phyloP scores from a whole-genome alignment of 2,329 filamentous ascomycete genomes.

The Ampelomyces quisqualis region DNA sequence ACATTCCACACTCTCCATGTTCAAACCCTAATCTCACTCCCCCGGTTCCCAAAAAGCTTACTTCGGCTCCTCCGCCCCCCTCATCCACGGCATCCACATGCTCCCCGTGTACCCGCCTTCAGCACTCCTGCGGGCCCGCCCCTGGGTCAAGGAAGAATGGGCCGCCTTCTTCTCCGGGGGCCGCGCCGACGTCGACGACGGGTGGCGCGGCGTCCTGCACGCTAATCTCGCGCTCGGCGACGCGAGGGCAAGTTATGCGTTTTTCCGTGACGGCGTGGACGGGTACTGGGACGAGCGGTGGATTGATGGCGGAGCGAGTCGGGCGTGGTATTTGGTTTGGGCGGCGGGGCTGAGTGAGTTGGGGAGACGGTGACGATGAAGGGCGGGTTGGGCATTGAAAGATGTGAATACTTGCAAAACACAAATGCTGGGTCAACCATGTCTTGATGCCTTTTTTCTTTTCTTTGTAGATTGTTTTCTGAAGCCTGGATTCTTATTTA shows the following conservation, averaged over 20 bases:
- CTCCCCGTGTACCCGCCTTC: slow-evolving; percentile 71
- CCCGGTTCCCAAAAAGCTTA: no score
- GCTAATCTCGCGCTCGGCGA: slow-evolving; percentile 80
- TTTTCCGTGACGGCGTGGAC: slow-evolving; percentile 69
- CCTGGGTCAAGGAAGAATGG: slow-evolving; percentile 70
- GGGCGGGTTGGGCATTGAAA: no score
- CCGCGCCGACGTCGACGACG: slow-evolving; percentile 56
- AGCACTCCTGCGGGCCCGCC: slow-evolving; percentile 62
- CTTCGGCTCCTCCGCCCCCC: slow-evolving; percentile 67
- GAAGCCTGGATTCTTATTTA: no score
- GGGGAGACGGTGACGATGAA: slow-evolving; percentile 3
- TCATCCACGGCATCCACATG: slow-evolving; percentile 80
- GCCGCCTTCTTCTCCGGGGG: slow-evolving; percentile 70
- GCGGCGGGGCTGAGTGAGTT: slow-evolving; percentile 29
- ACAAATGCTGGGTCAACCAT: no score
- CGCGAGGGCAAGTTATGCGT: slow-evolving; percentile 67
- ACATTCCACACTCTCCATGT: slow-evolving; percentile 60
- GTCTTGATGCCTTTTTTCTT: no score
- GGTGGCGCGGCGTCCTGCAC: slow-evolving; percentile 84
- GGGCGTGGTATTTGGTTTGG: slow-evolving; percentile 40
- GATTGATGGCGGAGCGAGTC: slow-evolving; percentile 73
- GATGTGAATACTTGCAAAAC: no score
- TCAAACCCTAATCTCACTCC: background rate
- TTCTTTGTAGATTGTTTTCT: no score
- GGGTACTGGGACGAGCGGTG: slow-evolving; percentile 56